Evolutionary conservation across 208 protist genomes (phyloP), one percentile per base, ranked within the genome.

Genomic region (Strigomonas culicis): DNA sequence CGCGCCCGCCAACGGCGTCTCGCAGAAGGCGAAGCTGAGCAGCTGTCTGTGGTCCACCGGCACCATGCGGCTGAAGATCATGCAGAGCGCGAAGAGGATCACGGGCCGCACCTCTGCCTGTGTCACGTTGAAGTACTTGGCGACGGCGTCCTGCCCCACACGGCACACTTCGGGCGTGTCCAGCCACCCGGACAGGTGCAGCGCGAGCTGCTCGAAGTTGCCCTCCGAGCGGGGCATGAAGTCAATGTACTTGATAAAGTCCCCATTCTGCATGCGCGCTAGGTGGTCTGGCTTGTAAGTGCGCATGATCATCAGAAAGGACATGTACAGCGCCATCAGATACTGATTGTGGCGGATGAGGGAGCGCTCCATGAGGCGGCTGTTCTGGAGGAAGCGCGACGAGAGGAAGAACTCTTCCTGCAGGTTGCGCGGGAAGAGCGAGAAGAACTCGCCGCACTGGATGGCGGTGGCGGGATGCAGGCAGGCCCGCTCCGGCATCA

Each of bases 21-120:
- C 70, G 41, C 71, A 70, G 63, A 90, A 87, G 17, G 84, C 76
- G 55, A 70, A 74, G 34, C 79, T 43, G 36, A 93, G 55, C 30
- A 77, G 68, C 59, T 69, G 77, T 11, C 73, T 68, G 70, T 90
- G 79, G 59, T 90, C 83, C 53, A 93, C 77, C 11, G 87, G 87
- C 21, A 88, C 82, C 82, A 89, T 86, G 57, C 87, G 87, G 62
- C 87, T 93, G 78, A 84, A 90, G 53, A 93, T 75, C 84, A 93
- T 93, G 47, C 74, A 74, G 31, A 93, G 59, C 52, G 75, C 70
- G 64, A 79, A 93, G 41, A 83, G 60, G 19, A 90, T 47, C 15
- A 87, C 73, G 1, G 80, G 78, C 1, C 82, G 71, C 31, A 93
- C 75, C 53, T 93, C 84, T 0, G 82, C 84, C 55, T 90, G 83